These are phyloP conservation scores for Diaporthe batatas DNA, from an alignment of 2,329 filamentous ascomycete genomes.

Conservation along the genomic window DNA sequence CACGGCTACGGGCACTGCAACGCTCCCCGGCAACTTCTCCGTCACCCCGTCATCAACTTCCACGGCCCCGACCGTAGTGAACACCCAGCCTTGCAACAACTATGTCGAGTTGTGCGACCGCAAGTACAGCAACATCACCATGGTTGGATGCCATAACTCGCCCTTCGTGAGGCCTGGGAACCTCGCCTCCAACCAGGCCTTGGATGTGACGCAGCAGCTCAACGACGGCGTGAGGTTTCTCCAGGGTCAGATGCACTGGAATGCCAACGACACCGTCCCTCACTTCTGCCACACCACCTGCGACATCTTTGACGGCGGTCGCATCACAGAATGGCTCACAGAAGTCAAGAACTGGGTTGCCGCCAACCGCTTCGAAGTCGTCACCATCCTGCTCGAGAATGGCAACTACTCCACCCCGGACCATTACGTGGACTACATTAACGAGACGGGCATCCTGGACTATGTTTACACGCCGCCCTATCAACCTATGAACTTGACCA, in stretches of 20 bases:
- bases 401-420: constrained; percentile 76
- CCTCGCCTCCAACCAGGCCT: constrained; percentile 80
- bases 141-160: constrained; percentile 84
- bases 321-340: constrained; percentile 79
- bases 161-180: constrained; percentile 80
- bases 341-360: constrained; percentile 80
- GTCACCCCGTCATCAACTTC: constrained; percentile 59
- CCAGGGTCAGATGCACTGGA: constrained; percentile 74
- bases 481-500: constrained; percentile 76
- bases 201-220: constrained; percentile 77
- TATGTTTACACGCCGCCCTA: constrained; percentile 79
- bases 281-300: constrained; percentile 91
- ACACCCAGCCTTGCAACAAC: constrained; percentile 85
- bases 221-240: constrained; percentile 80
- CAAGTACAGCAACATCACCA: constrained; percentile 85
- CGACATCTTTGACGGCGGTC: constrained; percentile 83
- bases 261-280: constrained; percentile 61
- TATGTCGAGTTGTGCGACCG: constrained; percentile 81
- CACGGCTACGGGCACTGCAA: constrained; percentile 53
- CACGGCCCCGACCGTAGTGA: constrained; percentile 63
- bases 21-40: constrained; percentile 55
- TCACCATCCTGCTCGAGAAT: constrained; percentile 89
- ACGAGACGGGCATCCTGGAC: constrained; percentile 77
- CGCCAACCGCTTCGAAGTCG: constrained; percentile 84
- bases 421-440: constrained; percentile 77